phyloP scores from a whole-genome alignment of 306 rosid genomes.

The Hylodesmum podocarpum region DNA sequence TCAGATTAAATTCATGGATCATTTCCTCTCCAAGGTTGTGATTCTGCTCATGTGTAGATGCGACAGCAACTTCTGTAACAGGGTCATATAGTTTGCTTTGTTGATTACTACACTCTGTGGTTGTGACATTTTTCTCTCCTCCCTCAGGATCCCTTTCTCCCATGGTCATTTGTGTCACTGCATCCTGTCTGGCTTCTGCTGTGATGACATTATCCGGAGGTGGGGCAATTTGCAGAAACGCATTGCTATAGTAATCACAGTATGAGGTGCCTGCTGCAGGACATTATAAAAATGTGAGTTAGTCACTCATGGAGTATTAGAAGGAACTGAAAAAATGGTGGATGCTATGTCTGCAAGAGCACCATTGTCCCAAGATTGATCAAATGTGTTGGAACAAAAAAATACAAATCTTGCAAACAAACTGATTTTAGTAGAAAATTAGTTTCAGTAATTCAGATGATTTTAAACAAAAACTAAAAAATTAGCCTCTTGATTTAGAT shows the following conservation, averaged over 20 bases:
- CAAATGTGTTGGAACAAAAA: neutral
- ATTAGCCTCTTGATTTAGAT: neutral
- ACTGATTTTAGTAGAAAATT: constrained; percentile 4
- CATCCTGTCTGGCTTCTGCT: constrained; percentile 38
- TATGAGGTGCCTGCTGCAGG: constrained; percentile 31
- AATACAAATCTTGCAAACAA: neutral
- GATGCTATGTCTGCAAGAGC: neutral
- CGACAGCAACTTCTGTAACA: constrained; percentile 35
- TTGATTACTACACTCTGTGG: constrained; percentile 20
- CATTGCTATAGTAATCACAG: constrained; percentile 22
- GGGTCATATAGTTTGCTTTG: constrained; percentile 9
- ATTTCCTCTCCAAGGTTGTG: constrained; percentile 42
- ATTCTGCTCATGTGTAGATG: constrained; percentile 46
- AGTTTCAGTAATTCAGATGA: neutral
- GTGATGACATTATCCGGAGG: constrained; percentile 41
- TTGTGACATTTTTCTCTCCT: constrained; percentile 30
- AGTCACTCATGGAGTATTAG: neutral
- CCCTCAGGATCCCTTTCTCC: constrained; percentile 27
- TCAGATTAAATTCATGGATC: constrained; percentile 41
- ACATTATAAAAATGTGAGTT: constrained; percentile 31
- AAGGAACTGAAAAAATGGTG: neutral
- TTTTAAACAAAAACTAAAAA: constrained; percentile 7
- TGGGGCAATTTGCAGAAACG: constrained; percentile 43
- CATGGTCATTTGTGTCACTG: constrained; percentile 13
- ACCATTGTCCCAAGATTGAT: neutral